Evolutionary conservation across 1,139 yeast genomes (phyloP), one percentile per base, ranked within the genome.

Genomic region (Yamadazyma mexicana): DNA sequence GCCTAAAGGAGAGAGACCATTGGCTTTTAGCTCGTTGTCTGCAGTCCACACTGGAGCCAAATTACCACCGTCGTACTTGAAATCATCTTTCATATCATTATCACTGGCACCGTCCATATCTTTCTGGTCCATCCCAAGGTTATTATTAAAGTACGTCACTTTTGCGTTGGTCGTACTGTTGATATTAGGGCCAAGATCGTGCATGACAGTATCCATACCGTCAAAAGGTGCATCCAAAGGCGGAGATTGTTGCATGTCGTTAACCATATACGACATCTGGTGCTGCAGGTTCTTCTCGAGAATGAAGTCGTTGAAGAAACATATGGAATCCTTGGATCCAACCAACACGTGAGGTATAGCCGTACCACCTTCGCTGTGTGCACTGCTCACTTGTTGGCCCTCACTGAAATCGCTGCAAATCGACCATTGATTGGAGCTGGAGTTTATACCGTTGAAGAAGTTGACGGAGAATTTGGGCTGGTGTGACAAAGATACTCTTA

Each of bases 361-460:
- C 9, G 66, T 58, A 2, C 78, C 79, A 3, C 74, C 75, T 24
- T 73, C 86, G 12, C 80, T 80, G 53, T 68, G 78, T 0, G 92
- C 91, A 45, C 70, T 75, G 43, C 79, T 78, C 10, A 85, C 92
- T 56, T 85, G 91, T 52, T 83, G 88, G 17, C 87, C 89, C 51
- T 84, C 92, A 43, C 87, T 81, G 51, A 85, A 85, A 60, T 85
- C 94, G 44, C 84, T 92, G 59, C 92, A 84, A 20, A 83, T 80
- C 2, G 86, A 80, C 94, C 94, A 85, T 53, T 83, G 88, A 56
- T 84, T 83, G 29, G 75, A 62, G 46, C 69, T 67, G 33, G 76
- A 66, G 55, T 69, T 49, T 61, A 68, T 65, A 9, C 79, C 79
- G 49, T 73, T 69, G 51, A 69, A 69, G 56, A 84, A 84, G 53